Base-by-base conservation (phyloP, 1,284 basidiomycete genomes). In the Ustilago xerochloae region DNA sequence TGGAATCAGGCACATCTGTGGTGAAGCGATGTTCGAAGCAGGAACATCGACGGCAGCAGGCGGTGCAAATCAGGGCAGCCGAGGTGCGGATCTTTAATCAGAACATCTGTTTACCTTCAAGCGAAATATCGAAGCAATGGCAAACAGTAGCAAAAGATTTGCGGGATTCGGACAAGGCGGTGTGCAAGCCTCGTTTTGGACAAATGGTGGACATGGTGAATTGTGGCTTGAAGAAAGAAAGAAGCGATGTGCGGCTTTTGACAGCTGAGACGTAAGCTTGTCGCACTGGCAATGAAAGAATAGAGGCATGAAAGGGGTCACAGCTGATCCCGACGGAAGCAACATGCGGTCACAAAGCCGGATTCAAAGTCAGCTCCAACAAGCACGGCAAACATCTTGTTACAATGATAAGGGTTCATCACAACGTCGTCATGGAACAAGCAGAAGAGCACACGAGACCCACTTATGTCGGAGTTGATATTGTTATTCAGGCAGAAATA, bases 291-390 rank as follows among this genome's bases (percentile, higher is more conserved):
- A n/a, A 30, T 43, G 16, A 26, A 53, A 43, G 18, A 36, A 28
- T 48, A 29, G 51, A 12, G 41, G 26, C 9, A 20, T 24, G 16
- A 43, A 13, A 12, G 41, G 12, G 41, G 26, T 8, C 41, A 43
- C 57, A 60, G 63, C 53, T 59, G 57, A 55, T 60, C 63, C 63
- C 63, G 57, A 60, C 63, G 63, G 63, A 66, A 66, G 63, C 57
- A 56, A 55, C 63, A 49, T 36, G 50, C 54, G 26, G 41, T 29
- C 53, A 48, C 6, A 29, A 22, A 56, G 39, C 33, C 33, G 36
- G 43, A 22, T 66, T 60, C 47, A 48, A 66, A 66, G 52, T 52
- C 63, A 60, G 63, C 15, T 20, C 1, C 6, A 48, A n/a, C 28
- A 24, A n/a, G 29, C n/a, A n/a, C n/a, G n/a, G n/a, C n/a, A n/a